These are phyloP conservation scores for Pyrenophora teres DNA, from an alignment of 2,329 filamentous ascomycete species.

Conservation along the genomic window DNA sequence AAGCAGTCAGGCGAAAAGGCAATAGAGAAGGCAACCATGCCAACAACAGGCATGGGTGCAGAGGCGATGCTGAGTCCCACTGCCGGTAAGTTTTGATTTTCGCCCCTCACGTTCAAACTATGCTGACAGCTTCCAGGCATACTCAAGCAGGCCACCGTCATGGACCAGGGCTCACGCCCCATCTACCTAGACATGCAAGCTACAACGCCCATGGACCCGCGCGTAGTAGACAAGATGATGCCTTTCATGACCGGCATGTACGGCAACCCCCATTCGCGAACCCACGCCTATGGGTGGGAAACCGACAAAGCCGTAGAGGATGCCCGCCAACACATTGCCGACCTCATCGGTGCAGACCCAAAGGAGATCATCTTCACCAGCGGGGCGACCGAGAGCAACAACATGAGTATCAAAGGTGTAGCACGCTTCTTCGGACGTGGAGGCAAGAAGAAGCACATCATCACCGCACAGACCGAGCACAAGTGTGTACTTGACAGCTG, in stretches of 20 bases:
- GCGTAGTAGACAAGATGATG: constrained; percentile 95
- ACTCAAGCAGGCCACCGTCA: constrained; percentile 86
- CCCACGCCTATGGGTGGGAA: constrained; percentile 98
- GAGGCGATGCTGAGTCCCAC: constrained; percentile 80
- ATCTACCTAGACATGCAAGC: constrained; percentile 99
- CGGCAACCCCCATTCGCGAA: constrained; percentile 95
- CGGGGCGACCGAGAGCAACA: constrained; percentile 97
- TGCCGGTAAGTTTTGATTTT: constrained; percentile 57
- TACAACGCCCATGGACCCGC: constrained; percentile 91
- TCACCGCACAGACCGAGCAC: constrained; percentile 97
- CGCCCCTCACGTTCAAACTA: constrained; percentile 5
- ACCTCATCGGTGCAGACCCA: constrained; percentile 87
- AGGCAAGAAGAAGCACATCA: constrained; percentile 98
- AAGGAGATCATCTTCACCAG: constrained; percentile 99
- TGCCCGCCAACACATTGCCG: constrained; percentile 80
- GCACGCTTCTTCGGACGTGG: constrained; percentile 90
- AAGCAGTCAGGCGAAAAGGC: constrained; percentile 61
- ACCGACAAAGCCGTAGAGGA: constrained; percentile 92
- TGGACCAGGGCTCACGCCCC: constrained; percentile 89
- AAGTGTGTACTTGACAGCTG: constrained; percentile 99
- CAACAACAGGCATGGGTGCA: constrained; percentile 61
- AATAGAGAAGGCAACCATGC: constrained; percentile 62
- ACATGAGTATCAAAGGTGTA: constrained; percentile 99
- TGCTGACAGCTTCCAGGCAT: constrained; percentile 60
- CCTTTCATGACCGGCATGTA: constrained; percentile 92